A percentile compares a stretch with the other conserved stretches of the same genome.
Evolutionary conservation across 1,284 basidiomycete genomes (phyloP).

Genomic region (Sporisorium reilianum): DNA sequence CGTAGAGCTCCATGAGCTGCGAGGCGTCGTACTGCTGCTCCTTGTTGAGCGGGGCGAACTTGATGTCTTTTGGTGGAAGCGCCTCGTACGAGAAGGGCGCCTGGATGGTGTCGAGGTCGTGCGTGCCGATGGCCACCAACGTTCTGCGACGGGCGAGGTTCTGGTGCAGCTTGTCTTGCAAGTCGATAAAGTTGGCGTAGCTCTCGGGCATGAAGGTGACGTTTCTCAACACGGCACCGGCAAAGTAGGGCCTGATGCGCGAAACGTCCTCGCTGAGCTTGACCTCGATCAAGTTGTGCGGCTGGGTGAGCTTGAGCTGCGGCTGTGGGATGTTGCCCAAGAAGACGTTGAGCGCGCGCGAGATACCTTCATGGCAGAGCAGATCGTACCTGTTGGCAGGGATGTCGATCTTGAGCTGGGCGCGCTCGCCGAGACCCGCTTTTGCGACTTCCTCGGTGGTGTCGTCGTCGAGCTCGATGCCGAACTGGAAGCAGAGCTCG

Average conservation of each 20-base stretch:
- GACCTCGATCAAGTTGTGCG: constrained; percentile 55
- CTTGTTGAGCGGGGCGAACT: constrained; percentile 87
- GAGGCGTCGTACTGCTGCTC: constrained; percentile 72
- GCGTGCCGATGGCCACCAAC: constrained; percentile 96
- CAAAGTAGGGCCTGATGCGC: constrained; percentile 89
- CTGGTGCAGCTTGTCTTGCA: constrained; percentile 96
- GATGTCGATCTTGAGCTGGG: constrained; percentile 98
- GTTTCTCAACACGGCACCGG: constrained; percentile 89
- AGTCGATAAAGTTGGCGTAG: constrained; percentile 96
- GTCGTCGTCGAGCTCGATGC: constrained; percentile 97
- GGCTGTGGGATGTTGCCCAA: constrained; percentile 80
- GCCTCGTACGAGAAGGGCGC: constrained; percentile 94
- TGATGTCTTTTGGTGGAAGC: constrained; percentile 86
- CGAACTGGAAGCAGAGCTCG: constrained; percentile 95
- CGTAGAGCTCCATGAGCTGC: constrained; percentile 73
- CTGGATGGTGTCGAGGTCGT: constrained; percentile 90
- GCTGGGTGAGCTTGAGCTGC: constrained; percentile 50
- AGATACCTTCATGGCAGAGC: constrained; percentile 95
- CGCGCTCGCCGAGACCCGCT: constrained; percentile 78
- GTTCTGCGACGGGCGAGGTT: constrained; percentile 91
- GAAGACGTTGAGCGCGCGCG: constrained; percentile 87
- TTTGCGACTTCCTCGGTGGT: constrained; percentile 89
- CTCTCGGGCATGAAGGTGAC: constrained; percentile 86
- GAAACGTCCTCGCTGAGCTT: constrained; percentile 43
- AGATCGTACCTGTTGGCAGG: constrained; percentile 98